Evolutionary conservation across 495 filamentous ascomycete genomes (phyloP).

Genomic region (Aspergillus hancockii): DNA sequence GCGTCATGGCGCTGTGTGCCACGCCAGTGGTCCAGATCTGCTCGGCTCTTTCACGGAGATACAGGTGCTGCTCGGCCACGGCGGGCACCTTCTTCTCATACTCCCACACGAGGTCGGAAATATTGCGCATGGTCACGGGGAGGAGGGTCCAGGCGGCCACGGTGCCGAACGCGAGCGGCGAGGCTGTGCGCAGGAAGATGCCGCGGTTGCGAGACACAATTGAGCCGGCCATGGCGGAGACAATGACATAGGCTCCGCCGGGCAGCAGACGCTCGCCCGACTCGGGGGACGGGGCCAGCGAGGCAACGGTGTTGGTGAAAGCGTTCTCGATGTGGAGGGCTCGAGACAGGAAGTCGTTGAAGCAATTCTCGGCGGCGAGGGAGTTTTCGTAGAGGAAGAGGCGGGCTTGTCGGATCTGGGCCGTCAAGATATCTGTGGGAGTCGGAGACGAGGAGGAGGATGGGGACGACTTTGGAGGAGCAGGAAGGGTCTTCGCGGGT

Average conservation of each 20-base stretch:
- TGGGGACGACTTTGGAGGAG: constrained; percentile 25
- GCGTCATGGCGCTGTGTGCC: constrained; percentile 68
- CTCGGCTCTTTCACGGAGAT: constrained; percentile 63
- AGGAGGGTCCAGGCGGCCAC: constrained; percentile 73
- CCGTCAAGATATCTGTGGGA: constrained; percentile 86
- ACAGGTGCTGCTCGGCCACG: constrained; percentile 74
- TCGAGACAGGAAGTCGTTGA: constrained; percentile 73
- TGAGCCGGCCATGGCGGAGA: constrained; percentile 87
- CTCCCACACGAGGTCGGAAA: constrained; percentile 78
- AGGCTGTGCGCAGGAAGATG: constrained; percentile 69
- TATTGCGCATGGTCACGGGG: constrained; percentile 81
- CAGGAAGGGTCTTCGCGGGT: constrained; percentile 39
- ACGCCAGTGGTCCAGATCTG: constrained; percentile 67
- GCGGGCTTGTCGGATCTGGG: constrained; percentile 77
- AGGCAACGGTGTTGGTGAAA: constrained; percentile 78
- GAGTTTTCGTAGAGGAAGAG: constrained; percentile 77
- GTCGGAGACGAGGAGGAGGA: constrained; percentile 57
- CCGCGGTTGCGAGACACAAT: constrained; percentile 86
- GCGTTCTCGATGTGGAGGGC: constrained; percentile 78
- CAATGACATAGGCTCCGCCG: constrained; percentile 83
- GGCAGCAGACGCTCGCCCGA: constrained; percentile 83
- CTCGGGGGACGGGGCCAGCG: constrained; percentile 79
- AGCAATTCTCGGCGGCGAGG: constrained; percentile 67
- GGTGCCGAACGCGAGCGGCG: constrained; percentile 71
- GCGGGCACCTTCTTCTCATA: constrained; percentile 86